These are phyloP conservation scores for Cymbopogon citratus DNA, from an alignment of 176 grass and related monocot genomes.

Conservation along the genomic window DNA sequence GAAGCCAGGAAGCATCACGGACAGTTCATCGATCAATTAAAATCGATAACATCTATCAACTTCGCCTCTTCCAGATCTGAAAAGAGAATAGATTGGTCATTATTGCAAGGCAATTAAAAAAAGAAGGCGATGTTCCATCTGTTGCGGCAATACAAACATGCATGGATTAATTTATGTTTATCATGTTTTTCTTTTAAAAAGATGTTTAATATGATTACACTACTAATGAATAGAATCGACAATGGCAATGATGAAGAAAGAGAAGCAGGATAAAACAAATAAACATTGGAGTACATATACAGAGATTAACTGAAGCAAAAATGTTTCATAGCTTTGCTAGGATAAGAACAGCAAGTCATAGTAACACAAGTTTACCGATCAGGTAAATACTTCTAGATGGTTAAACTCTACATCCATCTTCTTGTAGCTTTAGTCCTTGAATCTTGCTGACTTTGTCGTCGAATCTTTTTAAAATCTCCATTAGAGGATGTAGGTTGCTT, in stretches of 20 bases:
- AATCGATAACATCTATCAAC: not conserved
- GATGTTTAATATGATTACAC: too few relatives aligned
- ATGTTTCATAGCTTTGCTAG: not conserved
- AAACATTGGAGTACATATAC: not conserved
- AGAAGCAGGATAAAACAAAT: too few relatives aligned
- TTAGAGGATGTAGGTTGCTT: conserved; percentile 36
- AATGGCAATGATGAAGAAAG: too few relatives aligned
- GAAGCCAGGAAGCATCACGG: conserved; percentile 29
- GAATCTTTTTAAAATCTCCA: conserved; percentile 66
- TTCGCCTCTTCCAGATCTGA: conserved; percentile 28
- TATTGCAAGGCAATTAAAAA: not conserved
- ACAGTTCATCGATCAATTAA: not conserved
- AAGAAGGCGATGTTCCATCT: not conserved
- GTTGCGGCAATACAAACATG: not conserved
- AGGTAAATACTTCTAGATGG: conserved; percentile 1
- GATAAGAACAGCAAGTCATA: not conserved
- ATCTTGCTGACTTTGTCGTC: conserved; percentile 36
- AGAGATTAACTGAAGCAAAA: not conserved
- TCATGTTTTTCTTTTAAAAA: too few relatives aligned
- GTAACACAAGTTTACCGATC: conserved; percentile 19
- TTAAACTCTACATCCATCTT: conserved; percentile 59
- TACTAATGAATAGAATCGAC: too few relatives aligned
- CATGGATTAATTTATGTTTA: too few relatives aligned
- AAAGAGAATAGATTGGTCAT: conserved; percentile 21
- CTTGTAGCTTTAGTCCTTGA: conserved; percentile 38